Conservation (phyloP, 148 eudicot species). For the Limonium bicolor region DNA sequence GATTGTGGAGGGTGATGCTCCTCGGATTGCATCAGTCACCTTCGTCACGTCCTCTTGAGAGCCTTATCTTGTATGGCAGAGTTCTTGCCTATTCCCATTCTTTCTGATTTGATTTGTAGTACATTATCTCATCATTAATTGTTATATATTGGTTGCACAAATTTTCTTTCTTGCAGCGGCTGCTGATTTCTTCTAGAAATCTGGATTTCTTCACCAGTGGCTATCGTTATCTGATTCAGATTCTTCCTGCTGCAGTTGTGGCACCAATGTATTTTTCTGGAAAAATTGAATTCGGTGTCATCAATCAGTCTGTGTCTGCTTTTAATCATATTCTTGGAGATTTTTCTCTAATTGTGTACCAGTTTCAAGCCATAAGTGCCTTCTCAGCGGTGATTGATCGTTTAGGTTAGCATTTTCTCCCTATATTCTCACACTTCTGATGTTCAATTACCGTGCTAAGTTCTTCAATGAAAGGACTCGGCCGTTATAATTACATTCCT, state of each 20-base stretch:
- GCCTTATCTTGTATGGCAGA: no score
- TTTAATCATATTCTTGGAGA: constrained; percentile 98
- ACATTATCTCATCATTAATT: no score
- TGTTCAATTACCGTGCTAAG: no score
- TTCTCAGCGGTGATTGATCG: constrained; percentile 96
- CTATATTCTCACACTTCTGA: no score
- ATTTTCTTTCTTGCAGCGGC: constrained; percentile 40
- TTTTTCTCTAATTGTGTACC: constrained; percentile 84
- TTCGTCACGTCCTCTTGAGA: no score
- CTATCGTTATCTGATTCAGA: constrained; percentile 88
- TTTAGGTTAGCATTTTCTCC: constrained; percentile 34
- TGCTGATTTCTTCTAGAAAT: constrained; percentile 87
- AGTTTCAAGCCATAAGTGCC: constrained; percentile 95
- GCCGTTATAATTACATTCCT: no score
- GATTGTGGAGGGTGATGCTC: no score
- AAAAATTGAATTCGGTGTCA: constrained; percentile 96
- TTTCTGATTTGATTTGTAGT: no score
- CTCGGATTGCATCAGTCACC: no score
- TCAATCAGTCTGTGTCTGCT: constrained; percentile 92
- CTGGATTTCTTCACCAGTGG: constrained; percentile 98
- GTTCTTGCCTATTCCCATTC: no score
- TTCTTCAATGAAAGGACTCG: no score
- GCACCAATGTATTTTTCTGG: constrained; percentile 98
- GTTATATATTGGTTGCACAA: not conserved
- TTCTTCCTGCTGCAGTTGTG: constrained; percentile 97